Base-by-base conservation (phyloP, 2,329 filamentous ascomycete genomes). In the Scleromitrula shiraiana region DNA sequence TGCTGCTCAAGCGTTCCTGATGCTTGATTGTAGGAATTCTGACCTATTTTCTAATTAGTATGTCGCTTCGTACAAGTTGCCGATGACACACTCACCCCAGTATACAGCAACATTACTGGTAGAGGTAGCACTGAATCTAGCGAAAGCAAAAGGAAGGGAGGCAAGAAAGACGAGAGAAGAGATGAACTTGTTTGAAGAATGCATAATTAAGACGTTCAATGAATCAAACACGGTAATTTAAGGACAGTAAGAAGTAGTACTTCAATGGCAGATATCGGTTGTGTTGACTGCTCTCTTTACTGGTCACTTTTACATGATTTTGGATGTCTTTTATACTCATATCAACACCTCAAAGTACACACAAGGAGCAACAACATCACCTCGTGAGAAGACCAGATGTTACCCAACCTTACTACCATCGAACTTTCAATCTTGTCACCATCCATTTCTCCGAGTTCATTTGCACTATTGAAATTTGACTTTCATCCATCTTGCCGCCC, bases 81-180 rank as follows among this genome's bases (percentile, higher is more conserved):
- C 14, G 14, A 15, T 2, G 30, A 14, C 10, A 22, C 7, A 24
- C 64, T 57, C 64, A 68, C 80, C 82, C 82, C 82, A 86, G 63
- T 86, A 86, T 2, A 84, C 70, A 22, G 75, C 80, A 46, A 85
- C 60, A 56, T 83, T 85, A 41, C 63, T 68, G 2, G 60, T 57
- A 1, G 71, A 69, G n/a, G 58, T 59, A 4, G 74, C 51, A 51
- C 72, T 65, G 55, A 78, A 64, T 20, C 63, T 65, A 14, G 68
- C 70, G 54, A 64, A 58, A 9, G 58, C 64, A 44, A 57, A 56
- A 29, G 62, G 56, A 27, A 69, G 35, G 37, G 56, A 58, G 33
- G 63, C 61, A 26, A 65, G 39, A 48, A 65, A 55, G 32, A 61
- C 54, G 3, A 60, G 52, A 50, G 38, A 57, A 50, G 27, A 67